phyloP scores from a whole-genome alignment of 2,329 filamentous ascomycete species.

The Sphaerulina populicola region DNA sequence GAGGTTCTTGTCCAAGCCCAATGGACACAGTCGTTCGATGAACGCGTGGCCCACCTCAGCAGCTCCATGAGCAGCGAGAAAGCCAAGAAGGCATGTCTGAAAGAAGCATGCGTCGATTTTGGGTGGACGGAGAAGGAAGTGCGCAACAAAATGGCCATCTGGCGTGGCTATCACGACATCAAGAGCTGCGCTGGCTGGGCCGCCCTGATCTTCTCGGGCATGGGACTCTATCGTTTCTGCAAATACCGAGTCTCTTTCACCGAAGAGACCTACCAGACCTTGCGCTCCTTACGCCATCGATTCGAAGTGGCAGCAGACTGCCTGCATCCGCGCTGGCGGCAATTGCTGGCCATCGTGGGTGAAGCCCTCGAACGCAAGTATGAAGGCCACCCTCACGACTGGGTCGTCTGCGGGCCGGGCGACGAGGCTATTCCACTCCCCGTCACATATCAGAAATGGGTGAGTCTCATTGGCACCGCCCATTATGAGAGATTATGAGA shows the following conservation, averaged over 20 bases:
- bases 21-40: constrained; percentile 50
- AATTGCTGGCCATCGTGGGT: constrained; percentile 43
- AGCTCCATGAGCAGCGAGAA: constrained; percentile 31
- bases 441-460: constrained; percentile 41
- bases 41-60: constrained; percentile 41
- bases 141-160: constrained; percentile 47
- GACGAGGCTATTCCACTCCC: constrained; percentile 40
- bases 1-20: constrained; percentile 52
- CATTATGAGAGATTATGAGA: no score
- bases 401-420: constrained; percentile 40
- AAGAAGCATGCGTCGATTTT: constrained; percentile 48
- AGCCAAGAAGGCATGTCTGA: constrained; percentile 45
- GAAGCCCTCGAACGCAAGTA: constrained; percentile 37
- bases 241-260: constrained; percentile 51
- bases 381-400: constrained; percentile 46
- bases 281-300: constrained; percentile 40
- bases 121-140: constrained; percentile 52
- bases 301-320: constrained; percentile 35
- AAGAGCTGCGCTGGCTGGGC: constrained; percentile 51
- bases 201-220: constrained; percentile 49
- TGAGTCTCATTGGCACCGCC: no score
- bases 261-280: constrained; percentile 43
- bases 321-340: constrained; percentile 40
- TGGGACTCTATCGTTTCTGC: constrained; percentile 53
- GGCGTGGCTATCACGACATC: constrained; percentile 53